Conservation (phyloP, 148 eudicot species). For the Salicornia ramosissima region DNA sequence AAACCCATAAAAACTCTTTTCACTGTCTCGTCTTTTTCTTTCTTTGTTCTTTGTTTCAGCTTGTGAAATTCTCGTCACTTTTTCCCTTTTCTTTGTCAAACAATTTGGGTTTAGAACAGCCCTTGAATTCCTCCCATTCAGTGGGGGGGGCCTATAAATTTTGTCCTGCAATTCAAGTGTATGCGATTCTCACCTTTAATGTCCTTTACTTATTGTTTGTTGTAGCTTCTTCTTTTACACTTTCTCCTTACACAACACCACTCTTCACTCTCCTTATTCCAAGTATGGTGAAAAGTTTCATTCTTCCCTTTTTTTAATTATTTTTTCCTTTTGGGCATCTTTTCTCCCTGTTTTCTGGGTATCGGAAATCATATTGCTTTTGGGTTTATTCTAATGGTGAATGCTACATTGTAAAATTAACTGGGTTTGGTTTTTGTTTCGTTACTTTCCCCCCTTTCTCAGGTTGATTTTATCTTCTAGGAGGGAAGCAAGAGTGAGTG, state of each 20-base stretch:
- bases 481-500: neutral
- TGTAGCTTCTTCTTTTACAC: neutral
- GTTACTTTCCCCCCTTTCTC: neutral
- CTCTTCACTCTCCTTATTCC: neutral
- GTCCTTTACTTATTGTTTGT: neutral
- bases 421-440: conserved; percentile 12
- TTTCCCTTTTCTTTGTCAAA: neutral
- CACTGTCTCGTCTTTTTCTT: too few species aligned
- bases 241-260: neutral
- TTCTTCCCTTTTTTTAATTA: conserved; percentile 5
- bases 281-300: conserved; percentile 17
- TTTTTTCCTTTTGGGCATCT: too few species aligned
- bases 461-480: conserved; percentile 24
- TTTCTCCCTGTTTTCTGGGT: neutral
- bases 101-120: neutral
- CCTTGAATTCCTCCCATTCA: conserved; percentile 26
- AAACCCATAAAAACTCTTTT: conserved; percentile 16
- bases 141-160: conserved; percentile 6
- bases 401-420: conserved; percentile 25
- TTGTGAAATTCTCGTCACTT: too few species aligned
- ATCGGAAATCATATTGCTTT: neutral
- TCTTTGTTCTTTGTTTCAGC: neutral
- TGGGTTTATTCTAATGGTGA: conserved; percentile 12
- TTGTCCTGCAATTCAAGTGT: conserved; percentile 21
- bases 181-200: conserved; percentile 21